Evolutionary conservation across 768 basidiomycete species (phyloP).

Genomic region (Boletus pseudopeckii): DNA sequence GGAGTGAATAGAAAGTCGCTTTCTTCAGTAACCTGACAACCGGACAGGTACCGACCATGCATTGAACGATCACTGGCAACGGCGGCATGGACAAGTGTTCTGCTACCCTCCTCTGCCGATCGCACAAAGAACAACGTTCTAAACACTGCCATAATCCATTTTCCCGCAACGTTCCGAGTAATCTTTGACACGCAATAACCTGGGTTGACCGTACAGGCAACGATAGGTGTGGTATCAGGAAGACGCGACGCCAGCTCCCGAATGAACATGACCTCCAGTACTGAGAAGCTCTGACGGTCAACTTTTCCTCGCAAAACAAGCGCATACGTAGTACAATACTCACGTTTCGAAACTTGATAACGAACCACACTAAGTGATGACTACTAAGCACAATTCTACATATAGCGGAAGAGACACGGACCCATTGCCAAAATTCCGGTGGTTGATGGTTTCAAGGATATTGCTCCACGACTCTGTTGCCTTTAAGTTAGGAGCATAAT

Average conservation of each 20-base stretch:
- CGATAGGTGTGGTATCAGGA: conserved; percentile 16
- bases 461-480: conserved; percentile 1
- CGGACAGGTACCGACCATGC: conserved; percentile 32
- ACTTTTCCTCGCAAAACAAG: not conserved
- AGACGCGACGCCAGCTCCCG: conserved; percentile 33
- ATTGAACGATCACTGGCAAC: conserved; percentile 22
- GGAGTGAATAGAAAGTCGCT: conserved; percentile 28
- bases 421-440: conserved; percentile 21
- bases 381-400: not conserved
- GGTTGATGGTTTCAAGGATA: conserved; percentile 26
- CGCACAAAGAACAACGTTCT: conserved; percentile 19
- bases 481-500: conserved; percentile 4
- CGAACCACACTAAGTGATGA: conserved; percentile 10
- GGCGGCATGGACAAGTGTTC: conserved; percentile 34
- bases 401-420: conserved; percentile 5
- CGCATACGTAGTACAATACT: not conserved
- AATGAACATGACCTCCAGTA: conserved; percentile 32
- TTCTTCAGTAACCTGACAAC: conserved; percentile 26
- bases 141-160: not conserved
- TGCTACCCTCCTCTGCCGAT: conserved; percentile 34
- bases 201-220: conserved; percentile 29
- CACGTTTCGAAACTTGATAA: conserved; percentile 28
- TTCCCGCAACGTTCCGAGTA: conserved; percentile 6
- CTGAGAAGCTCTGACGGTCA: conserved; percentile 12
- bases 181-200: conserved; percentile 35